Base-by-base conservation (phyloP, 495 filamentous ascomycete genomes). In the Bryoglossum gracile region DNA sequence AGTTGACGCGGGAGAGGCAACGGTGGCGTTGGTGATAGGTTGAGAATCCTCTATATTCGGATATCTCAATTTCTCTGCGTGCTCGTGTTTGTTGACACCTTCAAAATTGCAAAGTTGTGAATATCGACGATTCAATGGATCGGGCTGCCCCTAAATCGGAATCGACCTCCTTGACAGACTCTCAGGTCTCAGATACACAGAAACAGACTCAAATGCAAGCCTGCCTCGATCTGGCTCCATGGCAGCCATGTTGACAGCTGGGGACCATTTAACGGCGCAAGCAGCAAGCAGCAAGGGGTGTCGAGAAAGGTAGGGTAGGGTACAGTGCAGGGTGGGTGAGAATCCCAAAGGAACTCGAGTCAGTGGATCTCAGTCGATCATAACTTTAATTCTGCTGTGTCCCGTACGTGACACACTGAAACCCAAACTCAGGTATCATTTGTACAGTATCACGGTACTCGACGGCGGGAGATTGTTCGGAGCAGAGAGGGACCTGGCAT, bases 291-390 rank as follows among this genome's bases (percentile, higher is more conserved):
- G n/a, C 28, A 32, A 13, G 28, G 28, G n/a, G 6, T 32, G 28
- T 13, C 28, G n/a, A 32, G 28, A 32, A 32, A 32, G 28, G 6
- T 8, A 32, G 6, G 28, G 28, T 13, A 13, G 8, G 28, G 28
- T 32, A 32, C n/a, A 8, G 28, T 32, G 9, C 16, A 8, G 8
- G 34, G 6, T 5, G 34, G 25, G 41, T 43, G 41, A 43, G 24
- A 43, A 17, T 43, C 41, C 25, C 41, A 18, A 14, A 23, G 41
- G 41, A 17, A 22, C 23, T 1, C 24, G 18, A 32, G 25, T 43
- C 41, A 43, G 25, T 32, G n/a, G 25, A 43, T 43, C 41, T 43
- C 2, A 32, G 24, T 11, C 25, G 41, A 43, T 43, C 41, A 14
- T 43, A 43, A 43, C 41, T 43, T 41, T 41, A 41, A 23, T 41